Conservation (phyloP, 257 asterid genomes). For the Petunia secreta region DNA sequence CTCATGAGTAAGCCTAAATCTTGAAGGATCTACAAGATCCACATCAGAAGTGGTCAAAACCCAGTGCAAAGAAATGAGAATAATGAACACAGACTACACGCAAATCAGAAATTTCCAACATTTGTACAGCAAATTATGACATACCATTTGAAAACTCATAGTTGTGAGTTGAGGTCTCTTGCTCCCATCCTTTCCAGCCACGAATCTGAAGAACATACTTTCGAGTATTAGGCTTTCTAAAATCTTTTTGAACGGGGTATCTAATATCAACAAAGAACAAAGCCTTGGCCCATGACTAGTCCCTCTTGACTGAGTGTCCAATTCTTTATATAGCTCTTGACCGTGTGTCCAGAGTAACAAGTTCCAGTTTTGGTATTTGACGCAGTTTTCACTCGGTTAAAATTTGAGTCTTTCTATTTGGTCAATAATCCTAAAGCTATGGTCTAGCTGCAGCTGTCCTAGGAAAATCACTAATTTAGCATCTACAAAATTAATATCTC, state of each 20-base stretch:
- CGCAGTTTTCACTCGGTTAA: neutral
- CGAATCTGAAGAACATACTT: slow-evolving; percentile 61
- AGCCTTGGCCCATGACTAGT: slow-evolving; percentile 1
- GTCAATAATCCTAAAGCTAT: slow-evolving; percentile 7
- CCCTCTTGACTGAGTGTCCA: neutral
- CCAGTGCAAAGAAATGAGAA: slow-evolving; percentile 1
- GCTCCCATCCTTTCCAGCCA: slow-evolving; percentile 96
- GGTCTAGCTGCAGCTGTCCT: neutral
- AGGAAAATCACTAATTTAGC: no score
- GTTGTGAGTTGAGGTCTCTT: slow-evolving; percentile 69
- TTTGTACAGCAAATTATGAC: slow-evolving; percentile 2
- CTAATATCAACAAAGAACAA: slow-evolving; percentile 2
- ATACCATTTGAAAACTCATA: slow-evolving; percentile 89
- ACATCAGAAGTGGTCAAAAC: slow-evolving; percentile 12
- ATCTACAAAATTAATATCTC: neutral
- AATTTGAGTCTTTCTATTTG: slow-evolving; percentile 1
- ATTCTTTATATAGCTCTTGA: neutral
- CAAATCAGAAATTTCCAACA: neutral
- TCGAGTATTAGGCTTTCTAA: neutral
- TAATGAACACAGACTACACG: neutral
- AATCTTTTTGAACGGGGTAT: neutral
- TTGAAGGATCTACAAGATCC: slow-evolving; percentile 76
- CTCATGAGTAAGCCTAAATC: slow-evolving; percentile 92
- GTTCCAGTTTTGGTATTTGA: neutral
- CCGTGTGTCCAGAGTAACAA: neutral